Base-by-base conservation (phyloP, 2,329 filamentous ascomycete species). In the Fusarium albidum region DNA sequence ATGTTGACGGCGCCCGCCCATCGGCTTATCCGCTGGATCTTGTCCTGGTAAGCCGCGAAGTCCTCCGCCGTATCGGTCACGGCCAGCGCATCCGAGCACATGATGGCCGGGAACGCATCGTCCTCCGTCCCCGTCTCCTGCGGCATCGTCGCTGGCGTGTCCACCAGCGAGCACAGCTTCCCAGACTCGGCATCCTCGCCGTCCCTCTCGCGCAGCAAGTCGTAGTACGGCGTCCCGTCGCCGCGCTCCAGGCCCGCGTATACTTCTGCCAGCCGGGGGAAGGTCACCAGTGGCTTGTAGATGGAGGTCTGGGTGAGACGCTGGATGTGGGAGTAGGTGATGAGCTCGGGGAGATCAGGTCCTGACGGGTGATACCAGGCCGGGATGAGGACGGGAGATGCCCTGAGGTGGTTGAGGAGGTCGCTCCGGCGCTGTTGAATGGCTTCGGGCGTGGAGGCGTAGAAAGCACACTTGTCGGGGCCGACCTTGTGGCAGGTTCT, bases 401-500 rank as follows among this genome's bases (percentile, higher is more conserved):
- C 65, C 33, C 73, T 76, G 12, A 84, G 70, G 1, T 55, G 55
- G 2, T 69, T 60, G 10, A 84, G 72, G 1, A 85, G 69, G 3
- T 51, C 50, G 6, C 66, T 57, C 14, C 82, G 69, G 0, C 77
- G 69, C 9, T 69, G 39, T 34, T 76, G 68, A 46, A 82, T 75
- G n/a, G 68, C 68, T 0, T 61, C 59, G 0, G 78, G 69, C 1
- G 72, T 69, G 1, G 64, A 38, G 1, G 70, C 72, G 56, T 74
- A 73, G 35, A 85, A 74, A 2, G 73, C 73, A 49, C 82, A 85
- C 7, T 68, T 73, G 1, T 71, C 54, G 0, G 81, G 80, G 0
- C 81, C 81, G 14, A 79, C 83, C 34, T 74, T 69, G 62, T 79
- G 76, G 63, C 85, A 88, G 33, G 78, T 76, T 14, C 73, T 69